Base-by-base conservation (phyloP, 1,284 basidiomycete species). In the Uromyces viciae-fabae region DNA sequence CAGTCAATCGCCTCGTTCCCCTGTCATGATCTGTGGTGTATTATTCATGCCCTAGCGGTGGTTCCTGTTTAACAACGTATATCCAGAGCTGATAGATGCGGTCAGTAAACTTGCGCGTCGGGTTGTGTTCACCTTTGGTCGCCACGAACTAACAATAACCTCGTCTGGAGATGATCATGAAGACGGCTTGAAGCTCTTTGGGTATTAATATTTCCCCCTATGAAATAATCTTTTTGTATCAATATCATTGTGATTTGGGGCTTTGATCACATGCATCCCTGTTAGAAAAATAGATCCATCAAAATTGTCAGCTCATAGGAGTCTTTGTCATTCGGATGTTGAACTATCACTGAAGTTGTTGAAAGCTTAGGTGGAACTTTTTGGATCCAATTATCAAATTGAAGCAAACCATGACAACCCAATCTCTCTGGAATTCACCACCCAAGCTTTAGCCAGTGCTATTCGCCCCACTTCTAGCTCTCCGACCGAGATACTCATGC, bases 401-500 rank as follows among this genome's bases (percentile, higher is more conserved):
- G 43, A 80, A 38, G 72, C 77, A 42, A 56, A 72, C 9, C 28
- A 31, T 43, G 36, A 69, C 19, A 80, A 80, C 66, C 22, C 25
- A n/a, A 80, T 80, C 54, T 43, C 54, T 25, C n/a, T 80, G 28
- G 77, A 80, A 52, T 43, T 80, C 58, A 56, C 77, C 19, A 73
- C 77, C 40, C 58, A 72, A 36, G 77, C 77, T 38, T 42, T 80
- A 0, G 54, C 49, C n/a, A 80, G 69, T 46, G 77, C 54, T 11
- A 31, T 80, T 33, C 62, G 64, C 19, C 64, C 52, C 28, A 72
- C 77, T 31, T 72, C 58, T 8, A 69, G 77, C 19, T 42, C 69
- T n/a, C 68, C 54, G 28, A 54, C 77, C 8, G 77, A 80, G 42
- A 64, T 80, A 31, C 38, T 43, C 7, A 62, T 80, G 33, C 68